Base-by-base conservation (phyloP, 345 rosid genomes). In the Luvunga scandens region DNA sequence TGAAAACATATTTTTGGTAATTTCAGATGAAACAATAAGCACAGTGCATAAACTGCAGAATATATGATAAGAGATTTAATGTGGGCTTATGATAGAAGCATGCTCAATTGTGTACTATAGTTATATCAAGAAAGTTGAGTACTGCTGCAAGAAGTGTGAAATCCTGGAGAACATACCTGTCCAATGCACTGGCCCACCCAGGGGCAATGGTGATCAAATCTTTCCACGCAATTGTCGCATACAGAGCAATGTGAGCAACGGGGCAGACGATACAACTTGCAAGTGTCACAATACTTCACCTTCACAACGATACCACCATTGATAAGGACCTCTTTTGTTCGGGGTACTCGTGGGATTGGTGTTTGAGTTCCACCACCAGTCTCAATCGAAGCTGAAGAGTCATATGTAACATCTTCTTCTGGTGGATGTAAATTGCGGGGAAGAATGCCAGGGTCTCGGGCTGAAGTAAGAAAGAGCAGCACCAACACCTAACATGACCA, bases 101-200 rank as follows among this genome's bases (percentile, higher is more conserved):
- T 12, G 36, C 6, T 24, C 27, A 42, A n/a, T 7, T 28, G 45
- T 39, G 63, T 24, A 34, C 30, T n/a, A 50, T 2, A 79, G 59
- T 13, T 0, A 1, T 19, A 53, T 53, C 57, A 53, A 53, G 57
- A 53, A 53, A 53, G 57, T 53, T 53, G 57, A 53, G 57, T 53
- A 53, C 22, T 5, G 22, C 57, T 4, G 24, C 61, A 62, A 39
- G 27, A 55, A 27, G 12, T 22, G 1, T 65, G n/a, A 59, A 62
- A 73, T 16, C 55, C 9, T 2, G 24, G 22, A 83, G 22, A 19
- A 80, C 83, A 16, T 87, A 89, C 92, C 87, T 78, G 30, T 70
- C 92, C 92, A 22, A 89, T 86, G 88, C 92, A 89, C 63, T 89
- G 92, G 66, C 92, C 92, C 7, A 87, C 87, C 92, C 90, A 89